These are phyloP conservation scores for Penicillium brasilianum DNA, from an alignment of 2,329 filamentous ascomycete genomes.

Conservation along the genomic window DNA sequence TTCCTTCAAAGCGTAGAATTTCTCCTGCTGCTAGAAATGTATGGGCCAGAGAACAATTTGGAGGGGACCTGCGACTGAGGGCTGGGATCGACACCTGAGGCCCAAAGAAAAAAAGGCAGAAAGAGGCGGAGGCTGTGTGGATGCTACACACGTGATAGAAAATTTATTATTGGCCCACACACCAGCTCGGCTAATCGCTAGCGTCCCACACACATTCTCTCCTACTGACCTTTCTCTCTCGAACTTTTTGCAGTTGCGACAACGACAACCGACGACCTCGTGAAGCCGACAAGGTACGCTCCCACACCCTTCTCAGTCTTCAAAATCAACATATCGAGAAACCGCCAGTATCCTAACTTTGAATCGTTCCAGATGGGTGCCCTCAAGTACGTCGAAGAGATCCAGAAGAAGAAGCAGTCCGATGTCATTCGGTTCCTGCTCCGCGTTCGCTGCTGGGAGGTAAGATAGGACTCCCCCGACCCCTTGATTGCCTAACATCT, in stretches of 20 bases:
- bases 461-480: conserved; percentile 49
- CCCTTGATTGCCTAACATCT: conserved; percentile 44
- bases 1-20: background rate
- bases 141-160: background rate
- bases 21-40: background rate
- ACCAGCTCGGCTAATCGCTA: conserved; percentile 48
- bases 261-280: conserved; percentile 50
- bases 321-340: background rate
- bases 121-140: background rate
- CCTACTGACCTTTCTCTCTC: conserved; percentile 38
- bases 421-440: conserved; percentile 99
- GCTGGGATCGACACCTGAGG: conserved; percentile 19
- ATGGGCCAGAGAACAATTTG: background rate
- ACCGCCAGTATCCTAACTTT: conserved; percentile 25
- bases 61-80: background rate
- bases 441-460: conserved; percentile 99
- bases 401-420: conserved; percentile 99
- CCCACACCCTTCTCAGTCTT: conserved; percentile 3
- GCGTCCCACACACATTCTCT: conserved; percentile 50
- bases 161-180: conserved; percentile 28
- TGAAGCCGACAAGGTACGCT: conserved; percentile 53
- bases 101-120: background rate
- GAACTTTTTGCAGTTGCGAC: conserved; percentile 46
- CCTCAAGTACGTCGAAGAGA: conserved; percentile 99
- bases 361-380: conserved; percentile 79